Base-by-base conservation (phyloP, 257 asterid genomes). In the Ehretia macrophylla region DNA sequence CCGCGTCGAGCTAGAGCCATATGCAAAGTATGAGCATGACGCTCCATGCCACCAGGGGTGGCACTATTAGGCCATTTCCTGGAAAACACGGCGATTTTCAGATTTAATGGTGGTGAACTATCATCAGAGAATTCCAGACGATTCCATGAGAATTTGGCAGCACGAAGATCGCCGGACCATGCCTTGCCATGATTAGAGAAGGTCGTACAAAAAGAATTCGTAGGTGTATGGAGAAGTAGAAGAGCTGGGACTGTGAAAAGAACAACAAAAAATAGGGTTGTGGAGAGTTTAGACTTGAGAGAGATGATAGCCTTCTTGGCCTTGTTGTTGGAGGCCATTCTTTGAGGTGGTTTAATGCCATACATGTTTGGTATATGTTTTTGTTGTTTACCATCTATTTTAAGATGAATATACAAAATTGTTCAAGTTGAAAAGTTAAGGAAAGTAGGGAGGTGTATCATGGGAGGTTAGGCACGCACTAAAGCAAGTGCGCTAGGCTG, bases 31-130 rank as follows among this genome's bases (percentile, higher is more conserved):
- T 85, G 73, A 0, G 98, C 96, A 64, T 88, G 98, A 11, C 95
- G 94, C 71, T 91, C 98, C 98, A 88, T 91, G 64, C 98, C 95
- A 17, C 98, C 96, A 0, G 95, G 96, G 55, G 67, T 52, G 63
- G 81, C n/a, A 56, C 77, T 53, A 22, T 74, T 80, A 47, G 98
- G 98, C 98, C 98, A 91, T 69, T 91, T 91, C 40, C 95, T 61
- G 9, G 98, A 77, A 72, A 88, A 91, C n/a, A 91, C 98, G 4
- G 98, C 96, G 46, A 91, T 82, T 32, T 58, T 82, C 8, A 85
- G 90, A 5, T 67, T 1, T 10, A 14, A 11, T 10, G 60, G 65
- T 3, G 95, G 83, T 0, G 85, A 73, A 5, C 14, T 22, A 0
- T n/a, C 58, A 1, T 40, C 64, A 5, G 45, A 17, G 61, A 91